Evolutionary conservation across 345 rosid species (phyloP).

Genomic region (Erucastrum elatum): DNA sequence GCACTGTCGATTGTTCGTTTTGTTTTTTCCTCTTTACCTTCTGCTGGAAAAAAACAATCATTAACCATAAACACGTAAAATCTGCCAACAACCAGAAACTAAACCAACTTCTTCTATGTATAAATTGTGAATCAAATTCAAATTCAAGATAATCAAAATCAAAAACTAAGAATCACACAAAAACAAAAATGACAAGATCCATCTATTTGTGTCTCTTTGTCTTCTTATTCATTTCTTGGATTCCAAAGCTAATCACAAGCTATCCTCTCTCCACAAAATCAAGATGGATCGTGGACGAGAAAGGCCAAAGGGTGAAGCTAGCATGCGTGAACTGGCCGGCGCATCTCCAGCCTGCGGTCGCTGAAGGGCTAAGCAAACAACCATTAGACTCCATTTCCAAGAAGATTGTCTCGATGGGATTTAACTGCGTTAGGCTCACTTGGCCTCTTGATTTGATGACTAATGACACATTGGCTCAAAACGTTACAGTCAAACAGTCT

Average conservation of each 20-base stretch:
- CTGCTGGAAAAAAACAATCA: neutral
- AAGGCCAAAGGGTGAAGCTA: constrained; percentile 57
- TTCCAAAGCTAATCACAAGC: no score
- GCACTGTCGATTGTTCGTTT: neutral
- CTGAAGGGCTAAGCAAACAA: constrained; percentile 74
- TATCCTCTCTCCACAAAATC: no score
- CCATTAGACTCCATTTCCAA: constrained; percentile 48
- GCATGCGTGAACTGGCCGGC: constrained; percentile 72
- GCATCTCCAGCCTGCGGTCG: constrained; percentile 61
- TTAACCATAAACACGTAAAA: constrained; percentile 20
- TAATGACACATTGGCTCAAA: constrained; percentile 47
- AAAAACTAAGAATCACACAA: neutral
- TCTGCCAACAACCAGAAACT: constrained; percentile 19
- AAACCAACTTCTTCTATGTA: constrained; percentile 14
- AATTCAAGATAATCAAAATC: neutral
- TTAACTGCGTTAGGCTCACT: constrained; percentile 68
- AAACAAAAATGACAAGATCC: constrained; percentile 6
- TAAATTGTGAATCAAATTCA: constrained; percentile 7
- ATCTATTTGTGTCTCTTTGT: constrained; percentile 2
- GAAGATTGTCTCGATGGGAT: constrained; percentile 46
- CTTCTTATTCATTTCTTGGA: no score
- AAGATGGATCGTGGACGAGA: constrained; percentile 43
- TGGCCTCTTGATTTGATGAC: constrained; percentile 68
- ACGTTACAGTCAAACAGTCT: constrained; percentile 57
- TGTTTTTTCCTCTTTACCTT: neutral